These are phyloP conservation scores for Hymenoscyphus repandus DNA, from an alignment of 2,329 filamentous ascomycete genomes.

Conservation along the genomic window DNA sequence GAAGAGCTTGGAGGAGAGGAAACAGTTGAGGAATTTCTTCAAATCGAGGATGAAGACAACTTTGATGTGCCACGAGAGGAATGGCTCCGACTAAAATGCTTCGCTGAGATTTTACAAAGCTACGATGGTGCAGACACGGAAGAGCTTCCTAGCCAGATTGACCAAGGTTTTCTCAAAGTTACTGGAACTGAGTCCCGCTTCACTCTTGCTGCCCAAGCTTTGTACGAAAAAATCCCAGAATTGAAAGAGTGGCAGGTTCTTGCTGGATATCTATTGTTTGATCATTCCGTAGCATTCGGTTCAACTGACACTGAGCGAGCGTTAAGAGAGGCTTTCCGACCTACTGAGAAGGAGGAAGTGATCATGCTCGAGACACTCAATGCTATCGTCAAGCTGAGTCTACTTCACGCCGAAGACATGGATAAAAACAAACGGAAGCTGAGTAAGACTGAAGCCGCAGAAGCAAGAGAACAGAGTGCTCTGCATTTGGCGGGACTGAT, in stretches of 20 bases:
- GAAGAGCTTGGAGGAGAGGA: conserved; percentile 83
- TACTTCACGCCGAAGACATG: conserved; percentile 62
- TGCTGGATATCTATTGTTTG: conserved; percentile 85
- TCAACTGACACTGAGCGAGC: conserved; percentile 60
- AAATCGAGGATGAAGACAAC: conserved; percentile 67
- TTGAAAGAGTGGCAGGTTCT: conserved; percentile 83
- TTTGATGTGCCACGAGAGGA: conserved; percentile 70
- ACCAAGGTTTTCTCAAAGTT: conserved; percentile 47
- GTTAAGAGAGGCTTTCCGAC: conserved; percentile 26
- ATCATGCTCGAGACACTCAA: conserved; percentile 85
- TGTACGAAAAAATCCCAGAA: conserved; percentile 78
- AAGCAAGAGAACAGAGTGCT: conserved; percentile 73
- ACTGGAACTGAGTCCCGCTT: conserved; percentile 73
- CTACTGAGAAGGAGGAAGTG: conserved; percentile 58
- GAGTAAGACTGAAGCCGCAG: conserved; percentile 55
- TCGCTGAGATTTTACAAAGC: conserved; percentile 74
- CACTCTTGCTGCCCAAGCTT: conserved; percentile 75
- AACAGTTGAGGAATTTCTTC: conserved; percentile 67
- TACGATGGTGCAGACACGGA: conserved; percentile 71
- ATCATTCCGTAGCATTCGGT: conserved; percentile 67
- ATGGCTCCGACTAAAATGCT: conserved; percentile 89
- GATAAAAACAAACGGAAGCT: conserved; percentile 47
- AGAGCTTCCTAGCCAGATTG: conserved; percentile 46
- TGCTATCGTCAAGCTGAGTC: conserved; percentile 69
- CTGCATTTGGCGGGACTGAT: conserved; percentile 73